Evolutionary conservation across 306 rosid species (phyloP).

Genomic region (Aeschynomene evenia): DNA sequence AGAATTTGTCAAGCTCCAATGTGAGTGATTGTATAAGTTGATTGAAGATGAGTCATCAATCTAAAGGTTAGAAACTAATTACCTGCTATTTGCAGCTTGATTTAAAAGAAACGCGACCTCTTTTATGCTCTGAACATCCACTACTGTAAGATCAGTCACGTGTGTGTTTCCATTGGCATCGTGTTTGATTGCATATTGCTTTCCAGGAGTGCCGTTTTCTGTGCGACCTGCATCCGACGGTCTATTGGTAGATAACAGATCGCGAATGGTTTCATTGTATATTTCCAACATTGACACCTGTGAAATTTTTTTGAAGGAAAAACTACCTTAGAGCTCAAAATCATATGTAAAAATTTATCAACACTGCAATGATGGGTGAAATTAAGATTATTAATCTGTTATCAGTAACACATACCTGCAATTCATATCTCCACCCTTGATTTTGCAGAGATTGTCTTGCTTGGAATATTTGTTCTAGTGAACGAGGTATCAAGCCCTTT

Average conservation of each 20-base stretch:
- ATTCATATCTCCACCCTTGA: conserved; percentile 97
- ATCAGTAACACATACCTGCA: conserved; percentile 89
- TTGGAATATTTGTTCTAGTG: conserved; percentile 88
- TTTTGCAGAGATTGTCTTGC: conserved; percentile 70
- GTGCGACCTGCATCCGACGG: conserved; percentile 46
- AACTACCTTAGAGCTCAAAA: conserved; percentile 24
- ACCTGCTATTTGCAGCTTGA: conserved; percentile 94
- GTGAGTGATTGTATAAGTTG: not conserved
- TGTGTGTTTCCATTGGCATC: conserved; percentile 76
- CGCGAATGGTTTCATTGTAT: conserved; percentile 89
- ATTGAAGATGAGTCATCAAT: not conserved
- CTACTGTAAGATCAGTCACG: conserved; percentile 86
- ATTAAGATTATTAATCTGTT: not conserved
- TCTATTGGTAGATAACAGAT: conserved; percentile 64
- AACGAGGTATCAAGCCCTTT: conserved; percentile 93
- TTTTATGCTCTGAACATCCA: conserved; percentile 84
- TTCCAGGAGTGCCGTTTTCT: conserved; percentile 72
- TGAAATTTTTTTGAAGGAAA: not conserved
- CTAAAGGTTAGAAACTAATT: not conserved
- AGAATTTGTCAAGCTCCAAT: not conserved
- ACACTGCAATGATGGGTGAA: not conserved
- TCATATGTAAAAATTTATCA: not conserved
- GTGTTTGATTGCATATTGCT: conserved; percentile 88
- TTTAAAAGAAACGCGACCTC: conserved; percentile 87
- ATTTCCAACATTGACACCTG: conserved; percentile 99